Base-by-base conservation (phyloP, 768 basidiomycete genomes). In the Tylopilus rubrobrunneus region DNA sequence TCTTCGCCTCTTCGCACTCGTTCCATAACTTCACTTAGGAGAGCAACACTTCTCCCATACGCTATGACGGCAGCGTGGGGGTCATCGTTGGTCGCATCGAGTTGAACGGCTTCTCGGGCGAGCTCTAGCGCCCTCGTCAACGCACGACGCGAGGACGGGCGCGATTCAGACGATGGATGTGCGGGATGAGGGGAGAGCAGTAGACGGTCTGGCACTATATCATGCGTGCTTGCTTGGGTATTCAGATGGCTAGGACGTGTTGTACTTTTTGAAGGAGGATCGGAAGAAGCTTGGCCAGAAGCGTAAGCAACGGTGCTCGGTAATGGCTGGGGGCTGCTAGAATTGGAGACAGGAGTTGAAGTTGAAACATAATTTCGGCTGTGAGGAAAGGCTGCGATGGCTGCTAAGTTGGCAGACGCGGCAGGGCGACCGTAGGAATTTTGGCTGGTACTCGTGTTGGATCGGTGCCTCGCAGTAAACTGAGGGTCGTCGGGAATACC, bases 1-100 rank as follows among this genome's bases (percentile, higher is more conserved):
- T 92, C 88, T 70, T 94, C 92, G 5, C 90, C 90, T 64, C 85
- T 79, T 70, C 88, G 79, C 2, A 95, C 93, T 39, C 92, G 76
- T 62, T 91, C 89, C 93, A 96, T 96, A 49, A 96, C 93, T 69
- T 92, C 89, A 62, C 86, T 89, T 28, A 96, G 77, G 27, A 96
- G 76, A 41, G 87, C 83, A 40, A 96, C 93, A 63, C 89, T 90
- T 68, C 84, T 86, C 12, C 84, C 86, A 67, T 96, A 96, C 0
- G 93, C 93, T 45, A 84, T 74, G n/a, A 96, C 89, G 3, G 93
- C 93, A 36, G 85, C 89, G 61, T 89, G 81, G 15, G 92, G 91
- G 60, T 93, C 88, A 67, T 94, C 89, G 57, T 92, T 92, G 15
- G 85, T 88, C 6, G 87, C 83, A 66, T 96, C 93, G 34, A 94